These are phyloP conservation scores for Ogataea pini DNA, from an alignment of 805 yeast genomes.

Conservation along the genomic window DNA sequence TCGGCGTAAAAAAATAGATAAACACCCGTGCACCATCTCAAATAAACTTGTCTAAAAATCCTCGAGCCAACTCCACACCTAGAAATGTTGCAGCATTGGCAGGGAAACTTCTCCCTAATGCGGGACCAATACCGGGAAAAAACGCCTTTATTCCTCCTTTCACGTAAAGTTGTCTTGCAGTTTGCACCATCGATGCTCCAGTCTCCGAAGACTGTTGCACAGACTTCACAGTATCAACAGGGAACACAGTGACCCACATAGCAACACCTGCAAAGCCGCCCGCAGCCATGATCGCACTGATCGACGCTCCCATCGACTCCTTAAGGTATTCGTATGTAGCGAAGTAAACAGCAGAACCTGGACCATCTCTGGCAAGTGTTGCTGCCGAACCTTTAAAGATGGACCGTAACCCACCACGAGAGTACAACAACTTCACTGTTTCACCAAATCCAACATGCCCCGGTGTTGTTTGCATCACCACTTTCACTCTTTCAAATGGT, in stretches of 20 bases:
- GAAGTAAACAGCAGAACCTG: slow-evolving; percentile 93
- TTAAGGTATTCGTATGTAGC: slow-evolving; percentile 90
- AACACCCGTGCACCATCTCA: not conserved
- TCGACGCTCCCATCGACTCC: slow-evolving; percentile 60
- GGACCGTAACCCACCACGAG: slow-evolving; percentile 80
- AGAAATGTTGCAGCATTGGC: slow-evolving; percentile 99
- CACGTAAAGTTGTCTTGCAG: slow-evolving; percentile 66
- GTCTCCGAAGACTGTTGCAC: slow-evolving; percentile 68
- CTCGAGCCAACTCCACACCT: slow-evolving; percentile 82
- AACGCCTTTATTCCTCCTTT: slow-evolving; percentile 86
- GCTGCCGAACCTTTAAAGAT: slow-evolving; percentile 90
- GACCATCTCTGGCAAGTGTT: slow-evolving; percentile 94
- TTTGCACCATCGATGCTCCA: slow-evolving; percentile 56
- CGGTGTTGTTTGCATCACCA: slow-evolving; percentile 74
- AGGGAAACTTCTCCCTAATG: slow-evolving; percentile 90
- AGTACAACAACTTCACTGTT: slow-evolving; percentile 67
- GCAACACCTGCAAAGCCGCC: slow-evolving; percentile 97
- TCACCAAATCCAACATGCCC: slow-evolving; percentile 49
- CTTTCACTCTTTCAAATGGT: slow-evolving; percentile 95
- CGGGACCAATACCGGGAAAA: slow-evolving; percentile 98
- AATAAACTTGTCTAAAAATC: slow-evolving; percentile 22
- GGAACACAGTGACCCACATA: slow-evolving; percentile 97
- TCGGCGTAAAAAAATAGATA: not conserved
- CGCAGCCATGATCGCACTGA: slow-evolving; percentile 77
- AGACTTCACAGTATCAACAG: slow-evolving; percentile 91